Evolutionary conservation across 176 grass and related monocot species (phyloP).

Genomic region (Paspalum vaginatum): DNA sequence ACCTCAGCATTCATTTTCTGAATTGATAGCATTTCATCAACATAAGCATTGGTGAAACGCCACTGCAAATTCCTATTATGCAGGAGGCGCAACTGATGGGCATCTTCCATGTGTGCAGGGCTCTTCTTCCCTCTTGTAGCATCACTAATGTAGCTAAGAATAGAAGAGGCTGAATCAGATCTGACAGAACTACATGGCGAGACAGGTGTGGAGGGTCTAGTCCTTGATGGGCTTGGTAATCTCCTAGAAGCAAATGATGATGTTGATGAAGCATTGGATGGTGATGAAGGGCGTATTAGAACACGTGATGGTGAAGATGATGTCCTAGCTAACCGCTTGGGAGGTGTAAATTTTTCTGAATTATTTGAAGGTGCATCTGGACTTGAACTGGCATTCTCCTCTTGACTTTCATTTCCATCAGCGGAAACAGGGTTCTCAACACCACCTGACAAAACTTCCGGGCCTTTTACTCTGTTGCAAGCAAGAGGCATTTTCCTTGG

Average conservation of each 20-base stretch:
- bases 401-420: slow-evolving; percentile 56
- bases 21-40: slow-evolving; percentile 71
- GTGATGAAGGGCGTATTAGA: slow-evolving; percentile 62
- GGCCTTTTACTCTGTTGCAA: slow-evolving; percentile 47
- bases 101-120: slow-evolving; percentile 74
- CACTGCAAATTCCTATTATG: slow-evolving; percentile 87
- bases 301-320: slow-evolving; percentile 60
- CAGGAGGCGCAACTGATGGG: slow-evolving; percentile 76
- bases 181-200: slow-evolving; percentile 76
- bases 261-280: slow-evolving; percentile 45
- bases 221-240: slow-evolving; percentile 66
- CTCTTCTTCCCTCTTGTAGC: slow-evolving; percentile 73
- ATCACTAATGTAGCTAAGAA: slow-evolving; percentile 73
- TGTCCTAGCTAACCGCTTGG: slow-evolving; percentile 57
- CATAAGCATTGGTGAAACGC: slow-evolving; percentile 85
- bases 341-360: slow-evolving; percentile 53
- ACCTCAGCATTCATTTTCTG: slow-evolving; percentile 92
- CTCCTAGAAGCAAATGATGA: slow-evolving; percentile 58
- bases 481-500: slow-evolving; percentile 49
- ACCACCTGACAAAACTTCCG: slow-evolving; percentile 47
- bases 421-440: slow-evolving; percentile 45
- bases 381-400: slow-evolving; percentile 51
- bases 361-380: slow-evolving; percentile 56
- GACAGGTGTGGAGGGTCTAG: slow-evolving; percentile 81
- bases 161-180: slow-evolving; percentile 57